phyloP scores from a whole-genome alignment of 495 filamentous ascomycete genomes.

The Trichoderma asperelloides region DNA sequence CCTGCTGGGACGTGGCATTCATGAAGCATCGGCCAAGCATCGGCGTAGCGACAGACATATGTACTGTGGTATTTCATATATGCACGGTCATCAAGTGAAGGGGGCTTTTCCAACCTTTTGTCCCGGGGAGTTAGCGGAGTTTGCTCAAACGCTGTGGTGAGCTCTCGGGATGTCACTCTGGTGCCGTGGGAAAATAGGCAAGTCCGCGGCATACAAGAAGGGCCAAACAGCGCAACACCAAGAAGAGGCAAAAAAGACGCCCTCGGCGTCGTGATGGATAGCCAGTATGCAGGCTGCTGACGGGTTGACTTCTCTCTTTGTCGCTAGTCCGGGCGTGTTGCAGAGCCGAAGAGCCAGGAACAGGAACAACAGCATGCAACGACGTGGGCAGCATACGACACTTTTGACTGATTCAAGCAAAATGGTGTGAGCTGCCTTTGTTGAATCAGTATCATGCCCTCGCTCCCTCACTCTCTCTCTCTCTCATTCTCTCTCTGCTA shows the following conservation, averaged over 20 bases:
- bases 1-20: background rate
- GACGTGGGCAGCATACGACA: too few relatives aligned
- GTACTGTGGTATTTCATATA: background rate
- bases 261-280: background rate
- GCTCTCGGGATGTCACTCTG: too few relatives aligned
- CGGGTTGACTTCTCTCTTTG: background rate
- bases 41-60: background rate
- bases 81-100: background rate
- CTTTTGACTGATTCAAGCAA: too few relatives aligned
- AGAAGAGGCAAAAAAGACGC: background rate
- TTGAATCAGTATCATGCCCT: background rate
- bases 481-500: background rate
- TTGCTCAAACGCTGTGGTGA: too few relatives aligned
- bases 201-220: background rate
- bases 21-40: background rate
- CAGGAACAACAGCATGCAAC: too few relatives aligned
- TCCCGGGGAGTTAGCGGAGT: background rate
- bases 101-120: background rate
- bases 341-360: background rate
- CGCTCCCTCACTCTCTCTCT: background rate
- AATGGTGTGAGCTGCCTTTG: too few relatives aligned
- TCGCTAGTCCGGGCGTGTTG: background rate
- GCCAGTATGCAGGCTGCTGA: background rate
- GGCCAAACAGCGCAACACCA: background rate
- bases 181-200: too few relatives aligned